Percentiles rank a stretch among this genome's conserved stretches.
Conservation (phyloP, 148 eudicot genomes). For the Rhododendron molle region DNA sequence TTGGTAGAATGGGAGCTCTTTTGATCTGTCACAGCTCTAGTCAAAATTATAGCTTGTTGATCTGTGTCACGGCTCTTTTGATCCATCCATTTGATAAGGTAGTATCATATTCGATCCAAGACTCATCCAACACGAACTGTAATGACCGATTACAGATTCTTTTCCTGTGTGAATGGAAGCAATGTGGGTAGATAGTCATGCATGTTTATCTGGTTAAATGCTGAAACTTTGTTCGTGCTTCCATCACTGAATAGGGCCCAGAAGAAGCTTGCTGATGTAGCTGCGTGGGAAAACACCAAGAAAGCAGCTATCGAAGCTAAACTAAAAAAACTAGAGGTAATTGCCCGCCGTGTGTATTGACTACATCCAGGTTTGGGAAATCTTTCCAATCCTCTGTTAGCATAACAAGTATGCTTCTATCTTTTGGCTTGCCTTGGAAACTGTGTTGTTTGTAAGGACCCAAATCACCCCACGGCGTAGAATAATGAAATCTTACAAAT, state of each 20-base stretch:
- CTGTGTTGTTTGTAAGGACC: not conserved
- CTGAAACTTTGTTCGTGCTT: not conserved
- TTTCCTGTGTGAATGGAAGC: not conserved
- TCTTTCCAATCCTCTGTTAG: not conserved
- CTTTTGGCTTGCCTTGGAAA: not conserved
- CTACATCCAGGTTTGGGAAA: not conserved
- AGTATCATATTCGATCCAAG: not conserved
- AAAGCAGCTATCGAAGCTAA: conserved; percentile 60
- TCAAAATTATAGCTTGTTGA: not conserved
- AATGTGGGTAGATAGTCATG: not conserved
- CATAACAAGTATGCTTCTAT: not conserved
- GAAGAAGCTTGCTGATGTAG: conserved; percentile 49
- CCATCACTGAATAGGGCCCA: conserved; percentile 46
- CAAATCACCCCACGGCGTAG: not conserved
- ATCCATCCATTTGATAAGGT: not conserved
- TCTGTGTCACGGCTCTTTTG: not conserved
- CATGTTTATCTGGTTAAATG: not conserved
- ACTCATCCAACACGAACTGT: not conserved
- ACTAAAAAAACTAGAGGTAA: conserved; percentile 58
- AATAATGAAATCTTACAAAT: too few species aligned
- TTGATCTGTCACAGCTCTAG: not conserved
- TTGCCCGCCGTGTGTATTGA: not conserved
- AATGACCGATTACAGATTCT: not conserved
- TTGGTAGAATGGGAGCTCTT: not conserved
- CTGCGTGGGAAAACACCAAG: conserved; percentile 74